Base-by-base conservation (phyloP, 805 yeast genomes). In the Yamadazyma olivae region DNA sequence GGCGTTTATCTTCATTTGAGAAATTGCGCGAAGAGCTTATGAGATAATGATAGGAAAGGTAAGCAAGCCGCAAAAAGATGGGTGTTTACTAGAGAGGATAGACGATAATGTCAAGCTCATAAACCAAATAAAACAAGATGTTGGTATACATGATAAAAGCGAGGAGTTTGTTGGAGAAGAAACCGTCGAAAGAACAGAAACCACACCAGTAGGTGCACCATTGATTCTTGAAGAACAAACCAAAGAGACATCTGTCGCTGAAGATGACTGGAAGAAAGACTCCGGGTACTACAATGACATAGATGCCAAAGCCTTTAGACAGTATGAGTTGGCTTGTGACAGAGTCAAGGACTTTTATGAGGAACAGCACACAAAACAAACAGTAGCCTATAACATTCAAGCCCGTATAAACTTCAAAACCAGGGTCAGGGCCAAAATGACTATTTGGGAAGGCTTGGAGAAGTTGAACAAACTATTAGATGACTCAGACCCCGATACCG, bases 401-500 rank as follows among this genome's bases (percentile, higher is more conserved):
- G 87, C 87, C 0, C 57, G 89, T 27, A 77, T 81, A 33, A 81
- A 79, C 54, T 81, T 81, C 64, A 81, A 81, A 54, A 74, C 87
- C 5, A 78, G 80, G 49, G 65, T 74, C 6, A 55, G 88, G 46
- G 88, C 83, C 35, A 64, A 71, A 34, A 79, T 81, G 83, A 65
- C 83, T 1, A 70, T 81, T 5, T 81, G 89, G 89, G 86, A 79
- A 39, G 88, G 86, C 0, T 53, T 81, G 12, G 74, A 75, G 36
- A 75, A 74, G 41, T 59, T 81, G 25, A 81, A 81, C 50, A 73
- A 75, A 44, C 57, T 81, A 14, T 64, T 81, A 17, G 89, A 81
- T 52, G 87, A 81, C 34, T 74, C 82, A 34, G 89, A 81, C 52
- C 89, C 89, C 0, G 89, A 81, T 53, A 81, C 87, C 0, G 85